These are phyloP conservation scores for Clonostachys rhizophaga DNA, from an alignment of 2,329 filamentous ascomycete genomes.

Conservation along the genomic window DNA sequence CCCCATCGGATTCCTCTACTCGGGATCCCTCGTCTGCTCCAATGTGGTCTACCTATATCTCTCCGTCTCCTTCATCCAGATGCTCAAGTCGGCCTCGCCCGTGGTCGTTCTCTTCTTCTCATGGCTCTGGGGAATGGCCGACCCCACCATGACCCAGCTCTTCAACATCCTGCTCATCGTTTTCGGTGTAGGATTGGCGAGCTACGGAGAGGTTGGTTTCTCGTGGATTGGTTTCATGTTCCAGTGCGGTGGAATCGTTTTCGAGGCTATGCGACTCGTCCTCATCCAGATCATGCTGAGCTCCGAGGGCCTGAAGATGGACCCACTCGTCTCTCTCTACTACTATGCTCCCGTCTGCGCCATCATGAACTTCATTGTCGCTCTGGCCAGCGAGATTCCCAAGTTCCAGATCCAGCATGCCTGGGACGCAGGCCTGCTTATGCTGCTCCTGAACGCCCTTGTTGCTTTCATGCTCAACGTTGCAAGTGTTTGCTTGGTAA, in stretches of 20 bases:
- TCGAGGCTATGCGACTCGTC: constrained; percentile 76
- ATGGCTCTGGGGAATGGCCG: constrained; percentile 53
- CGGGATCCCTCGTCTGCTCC: constrained; percentile 59
- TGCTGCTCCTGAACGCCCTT: constrained; percentile 68
- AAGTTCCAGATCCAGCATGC: constrained; percentile 63
- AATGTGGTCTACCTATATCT: constrained; percentile 66
- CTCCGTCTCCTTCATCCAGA: constrained; percentile 65
- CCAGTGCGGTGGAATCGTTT: constrained; percentile 71
- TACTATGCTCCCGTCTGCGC: constrained; percentile 86
- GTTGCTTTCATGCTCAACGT: constrained; percentile 79
- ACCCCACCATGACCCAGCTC: constrained; percentile 37
- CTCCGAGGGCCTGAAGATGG: constrained; percentile 76
- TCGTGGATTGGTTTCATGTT: constrained; percentile 60
- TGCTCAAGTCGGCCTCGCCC: constrained; percentile 65
- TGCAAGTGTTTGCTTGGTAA: constrained; percentile 79
- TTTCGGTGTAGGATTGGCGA: constrained; percentile 45
- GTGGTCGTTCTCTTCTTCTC: constrained; percentile 62
- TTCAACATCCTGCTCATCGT: constrained; percentile 48
- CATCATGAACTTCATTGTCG: constrained; percentile 70
- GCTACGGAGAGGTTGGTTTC: constrained; percentile 63
- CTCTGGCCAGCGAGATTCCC: constrained; percentile 64
- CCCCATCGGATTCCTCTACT: constrained; percentile 63
- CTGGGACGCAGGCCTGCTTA: constrained; percentile 57
- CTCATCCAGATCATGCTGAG: constrained; percentile 83
- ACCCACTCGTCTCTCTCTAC: constrained; percentile 82